Evolutionary conservation across 371 early-diverging fungal species (phyloP).

Genomic region (Mucor ambiguus): DNA sequence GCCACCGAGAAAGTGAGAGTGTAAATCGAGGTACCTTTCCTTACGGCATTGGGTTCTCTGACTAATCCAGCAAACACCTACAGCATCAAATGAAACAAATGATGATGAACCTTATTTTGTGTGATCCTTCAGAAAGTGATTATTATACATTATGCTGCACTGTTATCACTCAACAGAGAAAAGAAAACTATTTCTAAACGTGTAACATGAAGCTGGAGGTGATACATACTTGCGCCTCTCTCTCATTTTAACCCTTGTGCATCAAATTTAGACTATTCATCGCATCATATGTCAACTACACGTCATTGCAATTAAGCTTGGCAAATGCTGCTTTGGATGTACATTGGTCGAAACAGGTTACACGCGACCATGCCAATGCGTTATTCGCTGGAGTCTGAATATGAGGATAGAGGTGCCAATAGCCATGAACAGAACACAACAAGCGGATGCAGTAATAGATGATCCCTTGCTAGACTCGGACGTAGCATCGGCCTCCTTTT

Average conservation of each 20-base stretch:
- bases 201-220: neutral
- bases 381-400: neutral
- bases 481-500: no score
- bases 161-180: no score
- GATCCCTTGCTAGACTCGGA: constrained; percentile 3
- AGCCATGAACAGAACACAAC: neutral
- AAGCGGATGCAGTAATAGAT: constrained; percentile 3
- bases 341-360: neutral
- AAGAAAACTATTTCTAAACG: neutral
- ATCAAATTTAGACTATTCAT: neutral
- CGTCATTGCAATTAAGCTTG: neutral
- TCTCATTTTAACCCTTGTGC: neutral
- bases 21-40: neutral
- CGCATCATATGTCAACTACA: neutral
- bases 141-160: no score
- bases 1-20: neutral
- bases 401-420: constrained; percentile 3
- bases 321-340: neutral
- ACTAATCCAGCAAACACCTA: no score
- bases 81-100: no score
- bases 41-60: neutral
- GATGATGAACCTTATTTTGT: no score
- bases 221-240: neutral
- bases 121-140: no score
- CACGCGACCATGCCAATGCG: neutral